A percentile compares a stretch with the other conserved stretches of the same genome.
Evolutionary conservation across 1,139 yeast species (phyloP).

Genomic region (Zygosaccharomyces sapae): DNA sequence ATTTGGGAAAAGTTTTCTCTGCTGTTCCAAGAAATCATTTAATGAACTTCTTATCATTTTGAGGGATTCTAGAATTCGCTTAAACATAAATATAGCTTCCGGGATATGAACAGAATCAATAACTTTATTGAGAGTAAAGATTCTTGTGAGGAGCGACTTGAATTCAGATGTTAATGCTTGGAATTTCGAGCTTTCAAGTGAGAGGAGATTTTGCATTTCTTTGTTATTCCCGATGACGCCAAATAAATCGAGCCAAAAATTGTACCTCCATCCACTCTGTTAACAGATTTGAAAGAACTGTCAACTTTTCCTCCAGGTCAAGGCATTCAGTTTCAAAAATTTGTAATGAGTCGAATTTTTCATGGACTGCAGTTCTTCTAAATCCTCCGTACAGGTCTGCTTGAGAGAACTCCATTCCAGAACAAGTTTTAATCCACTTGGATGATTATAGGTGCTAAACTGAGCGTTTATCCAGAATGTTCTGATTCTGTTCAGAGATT

Average conservation of each 20-base stretch:
- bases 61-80: slow-evolving; percentile 54
- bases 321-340: slow-evolving; percentile 55
- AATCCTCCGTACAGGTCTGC: slow-evolving; percentile 56
- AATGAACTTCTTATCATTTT: slow-evolving; percentile 60
- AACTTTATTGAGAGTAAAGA: slow-evolving; percentile 49
- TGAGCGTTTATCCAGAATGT: slow-evolving; percentile 45
- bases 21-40: slow-evolving; percentile 74
- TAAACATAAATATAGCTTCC: slow-evolving; percentile 48
- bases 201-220: slow-evolving; percentile 61
- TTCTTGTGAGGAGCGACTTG: slow-evolving; percentile 47
- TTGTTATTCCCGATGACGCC: slow-evolving; percentile 65
- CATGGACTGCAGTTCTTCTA: slow-evolving; percentile 66
- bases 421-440: slow-evolving; percentile 52
- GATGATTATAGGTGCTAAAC: slow-evolving; percentile 56
- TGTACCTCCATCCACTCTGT: slow-evolving; percentile 83
- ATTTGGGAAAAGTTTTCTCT: slow-evolving; percentile 72
- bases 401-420: slow-evolving; percentile 66
- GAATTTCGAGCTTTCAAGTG: slow-evolving; percentile 68
- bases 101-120: slow-evolving; percentile 56
- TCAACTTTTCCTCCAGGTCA: slow-evolving; percentile 55
- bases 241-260: slow-evolving; percentile 78
- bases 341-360: slow-evolving; percentile 60
- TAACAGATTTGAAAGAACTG: slow-evolving; percentile 48
- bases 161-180: slow-evolving; percentile 62
- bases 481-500: slow-evolving; percentile 47